A percentile compares a stretch with the other conserved stretches of the same genome.
Evolutionary conservation across 805 yeast species (phyloP).

Genomic region (Ascoidea rubescens): DNA sequence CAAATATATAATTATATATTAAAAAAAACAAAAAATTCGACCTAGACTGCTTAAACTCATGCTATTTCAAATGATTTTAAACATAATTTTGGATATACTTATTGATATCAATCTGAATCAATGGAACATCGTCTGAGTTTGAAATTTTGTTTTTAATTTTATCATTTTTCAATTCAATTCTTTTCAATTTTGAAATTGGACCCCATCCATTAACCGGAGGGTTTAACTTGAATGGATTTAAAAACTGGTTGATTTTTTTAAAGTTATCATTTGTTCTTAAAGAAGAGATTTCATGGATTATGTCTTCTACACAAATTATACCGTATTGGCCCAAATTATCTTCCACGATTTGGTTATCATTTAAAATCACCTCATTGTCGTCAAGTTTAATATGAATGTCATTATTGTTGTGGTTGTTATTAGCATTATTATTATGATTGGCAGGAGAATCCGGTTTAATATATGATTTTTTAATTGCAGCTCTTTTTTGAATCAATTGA

Average conservation of each 20-base stretch:
- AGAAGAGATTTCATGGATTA: constrained; percentile 54
- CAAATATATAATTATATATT: background rate
- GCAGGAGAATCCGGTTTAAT: too few relatives aligned
- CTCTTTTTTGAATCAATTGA: constrained; percentile 65
- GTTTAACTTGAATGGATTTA: constrained; percentile 56
- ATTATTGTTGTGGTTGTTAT: constrained; percentile 9
- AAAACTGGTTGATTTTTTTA: constrained; percentile 43
- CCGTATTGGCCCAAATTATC: constrained; percentile 58
- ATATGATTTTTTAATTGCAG: constrained; percentile 26
- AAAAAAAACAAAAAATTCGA: background rate
- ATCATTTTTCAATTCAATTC: background rate
- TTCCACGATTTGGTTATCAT: constrained; percentile 65
- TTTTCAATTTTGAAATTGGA: background rate
- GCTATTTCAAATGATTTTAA: constrained; percentile 15
- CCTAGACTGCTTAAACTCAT: background rate
- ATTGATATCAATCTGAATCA: constrained; percentile 64
- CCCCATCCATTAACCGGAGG: constrained; percentile 55
- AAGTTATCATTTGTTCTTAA: constrained; percentile 42
- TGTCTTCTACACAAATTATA: constrained; percentile 67
- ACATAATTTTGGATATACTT: constrained; percentile 52
- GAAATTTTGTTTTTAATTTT: constrained; percentile 27
- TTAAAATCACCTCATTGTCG: constrained; percentile 34
- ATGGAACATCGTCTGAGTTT: constrained; percentile 49
- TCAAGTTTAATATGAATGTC: constrained; percentile 18
- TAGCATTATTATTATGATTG: constrained; percentile 1